These are phyloP conservation scores for Puccinia polysora DNA, from an alignment of 1,284 basidiomycete genomes.

Conservation along the genomic window DNA sequence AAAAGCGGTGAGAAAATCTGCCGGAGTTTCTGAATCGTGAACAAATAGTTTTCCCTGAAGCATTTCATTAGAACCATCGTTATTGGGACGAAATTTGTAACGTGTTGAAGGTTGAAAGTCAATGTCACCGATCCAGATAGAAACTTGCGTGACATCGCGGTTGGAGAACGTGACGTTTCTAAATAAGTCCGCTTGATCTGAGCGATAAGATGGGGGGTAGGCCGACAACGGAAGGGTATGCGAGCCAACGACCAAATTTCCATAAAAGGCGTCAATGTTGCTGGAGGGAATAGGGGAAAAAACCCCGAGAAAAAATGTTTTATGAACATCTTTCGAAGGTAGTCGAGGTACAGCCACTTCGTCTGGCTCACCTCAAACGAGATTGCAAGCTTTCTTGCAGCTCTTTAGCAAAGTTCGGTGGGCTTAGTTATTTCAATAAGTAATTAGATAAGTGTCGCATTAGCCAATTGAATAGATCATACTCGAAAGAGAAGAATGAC, in stretches of 20 bases:
- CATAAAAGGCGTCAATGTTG: constrained; percentile 4
- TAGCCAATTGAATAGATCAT: neutral
- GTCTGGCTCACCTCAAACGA: constrained; percentile 15
- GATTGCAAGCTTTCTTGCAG: constrained; percentile 22
- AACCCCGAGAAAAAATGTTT: neutral
- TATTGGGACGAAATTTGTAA: neutral
- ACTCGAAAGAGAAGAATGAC: neutral
- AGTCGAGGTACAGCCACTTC: neutral
- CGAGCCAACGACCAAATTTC: constrained; percentile 11
- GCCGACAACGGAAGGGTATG: constrained; percentile 20
- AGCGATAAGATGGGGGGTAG: constrained; percentile 18
- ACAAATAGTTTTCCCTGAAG: constrained; percentile 8
- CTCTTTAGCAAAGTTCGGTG: constrained; percentile 29
- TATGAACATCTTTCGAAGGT: neutral
- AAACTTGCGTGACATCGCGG: constrained; percentile 5
- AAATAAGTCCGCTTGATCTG: constrained; percentile 9
- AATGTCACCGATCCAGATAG: constrained; percentile 30
- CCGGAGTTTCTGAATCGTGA: neutral
- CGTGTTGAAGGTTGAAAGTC: constrained; percentile 15
- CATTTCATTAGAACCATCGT: neutral
- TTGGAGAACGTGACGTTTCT: constrained; percentile 10
- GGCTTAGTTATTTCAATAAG: neutral
- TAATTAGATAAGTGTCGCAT: neutral
- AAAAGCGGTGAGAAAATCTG: constrained; percentile 10
- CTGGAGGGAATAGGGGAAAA: neutral